phyloP scores from a whole-genome alignment of 495 filamentous ascomycete genomes.

The Hypoxylon lienhwacheense region DNA sequence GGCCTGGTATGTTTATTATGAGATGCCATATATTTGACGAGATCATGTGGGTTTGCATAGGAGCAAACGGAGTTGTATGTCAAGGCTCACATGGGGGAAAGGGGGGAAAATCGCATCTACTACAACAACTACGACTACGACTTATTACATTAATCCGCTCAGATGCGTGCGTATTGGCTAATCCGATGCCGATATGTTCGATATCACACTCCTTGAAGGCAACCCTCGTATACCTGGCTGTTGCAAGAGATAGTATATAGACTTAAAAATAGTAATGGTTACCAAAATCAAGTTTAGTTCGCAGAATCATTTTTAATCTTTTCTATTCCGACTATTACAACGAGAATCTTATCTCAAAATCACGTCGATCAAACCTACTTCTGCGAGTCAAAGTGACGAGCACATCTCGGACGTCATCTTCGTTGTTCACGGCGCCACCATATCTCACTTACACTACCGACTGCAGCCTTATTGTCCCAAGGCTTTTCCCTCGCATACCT shows the following conservation, averaged over 20 bases:
- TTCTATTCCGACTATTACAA: neutral
- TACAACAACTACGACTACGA: constrained; percentile 2
- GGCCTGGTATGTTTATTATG: constrained; percentile 21
- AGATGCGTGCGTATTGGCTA: constrained; percentile 30
- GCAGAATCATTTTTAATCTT: too few species aligned
- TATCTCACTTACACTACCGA: constrained; percentile 11
- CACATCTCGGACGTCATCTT: neutral
- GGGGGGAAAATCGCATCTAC: constrained; percentile 12
- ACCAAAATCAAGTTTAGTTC: constrained; percentile 3
- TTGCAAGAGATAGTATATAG: constrained; percentile 17
- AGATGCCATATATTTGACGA: constrained; percentile 28
- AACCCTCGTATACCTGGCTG: constrained; percentile 19
- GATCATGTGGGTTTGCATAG: constrained; percentile 22
- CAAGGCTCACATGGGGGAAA: constrained; percentile 18
- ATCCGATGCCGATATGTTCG: constrained; percentile 24
- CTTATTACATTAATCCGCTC: constrained; percentile 11
- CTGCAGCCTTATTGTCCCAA: constrained; percentile 12
- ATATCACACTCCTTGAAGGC: constrained; percentile 23
- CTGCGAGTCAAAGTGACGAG: too few species aligned
- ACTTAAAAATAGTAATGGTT: constrained; percentile 19
- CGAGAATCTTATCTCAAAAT: neutral
- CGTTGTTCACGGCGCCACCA: constrained; percentile 2
- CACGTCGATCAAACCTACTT: too few species aligned
- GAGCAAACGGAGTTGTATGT: constrained; percentile 18
- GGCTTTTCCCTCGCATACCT: neutral